These are phyloP conservation scores for Cyclotella sp. DNA, from an alignment of 108 stramenopile genomes.

Conservation along the genomic window DNA sequence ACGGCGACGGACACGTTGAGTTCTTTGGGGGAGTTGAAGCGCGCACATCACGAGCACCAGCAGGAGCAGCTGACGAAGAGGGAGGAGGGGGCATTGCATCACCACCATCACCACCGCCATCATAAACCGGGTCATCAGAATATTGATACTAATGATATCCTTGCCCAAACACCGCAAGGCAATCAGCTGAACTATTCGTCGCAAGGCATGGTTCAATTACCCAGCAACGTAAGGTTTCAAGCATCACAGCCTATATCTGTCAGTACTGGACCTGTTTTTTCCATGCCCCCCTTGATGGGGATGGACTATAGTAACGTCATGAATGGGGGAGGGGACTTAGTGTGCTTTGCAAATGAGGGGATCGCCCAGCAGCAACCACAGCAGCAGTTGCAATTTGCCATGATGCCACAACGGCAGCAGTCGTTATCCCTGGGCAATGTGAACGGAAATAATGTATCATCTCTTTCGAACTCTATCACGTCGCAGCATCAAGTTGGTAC, in stretches of 20 bases:
- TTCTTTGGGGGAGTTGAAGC: background rate
- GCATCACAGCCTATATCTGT: background rate
- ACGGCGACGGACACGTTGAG: background rate
- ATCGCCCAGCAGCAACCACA: background rate
- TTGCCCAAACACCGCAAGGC: background rate
- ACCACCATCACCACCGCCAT: background rate
- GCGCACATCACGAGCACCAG: background rate
- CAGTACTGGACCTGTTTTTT: background rate
- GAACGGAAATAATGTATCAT: background rate
- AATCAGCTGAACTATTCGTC: background rate
- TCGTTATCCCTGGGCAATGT: background rate
- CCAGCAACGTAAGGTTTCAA: background rate
- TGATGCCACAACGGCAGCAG: slow-evolving; percentile 2
- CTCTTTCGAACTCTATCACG: background rate
- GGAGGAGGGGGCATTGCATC: background rate
- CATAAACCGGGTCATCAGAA: background rate
- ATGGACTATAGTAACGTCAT: background rate
- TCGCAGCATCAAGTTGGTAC: background rate
- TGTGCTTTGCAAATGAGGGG: background rate
- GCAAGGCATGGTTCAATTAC: background rate
- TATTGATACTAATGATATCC: background rate
- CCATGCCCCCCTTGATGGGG: slow-evolving; percentile 2
- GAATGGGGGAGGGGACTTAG: background rate
- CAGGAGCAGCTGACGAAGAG: background rate
- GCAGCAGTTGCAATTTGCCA: background rate